Conservation (phyloP, 164 flowering plant species). For the Dillenia turbinata region DNA sequence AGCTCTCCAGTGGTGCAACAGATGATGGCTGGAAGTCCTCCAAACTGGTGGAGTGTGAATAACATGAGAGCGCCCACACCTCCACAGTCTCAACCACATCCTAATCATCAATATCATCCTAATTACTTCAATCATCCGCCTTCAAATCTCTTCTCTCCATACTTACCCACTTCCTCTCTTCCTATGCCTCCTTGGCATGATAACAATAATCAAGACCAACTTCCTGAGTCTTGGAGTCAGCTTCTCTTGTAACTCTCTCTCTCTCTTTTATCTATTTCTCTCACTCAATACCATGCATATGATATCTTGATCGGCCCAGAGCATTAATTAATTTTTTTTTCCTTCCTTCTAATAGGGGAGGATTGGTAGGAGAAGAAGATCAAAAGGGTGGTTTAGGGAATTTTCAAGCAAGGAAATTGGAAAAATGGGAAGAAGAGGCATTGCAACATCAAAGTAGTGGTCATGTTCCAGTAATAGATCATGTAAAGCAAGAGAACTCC, state of each 20-base stretch:
- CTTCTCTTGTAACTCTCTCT: slow-evolving; percentile 45
- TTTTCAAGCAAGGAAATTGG: slow-evolving; percentile 41
- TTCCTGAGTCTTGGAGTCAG: slow-evolving; percentile 89
- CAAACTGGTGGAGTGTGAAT: slow-evolving; percentile 63
- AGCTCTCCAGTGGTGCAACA: slow-evolving; percentile 59
- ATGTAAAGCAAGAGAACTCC: slow-evolving; percentile 57
- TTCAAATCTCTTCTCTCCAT: slow-evolving; percentile 24
- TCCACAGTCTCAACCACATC: slow-evolving; percentile 13
- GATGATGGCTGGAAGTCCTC: slow-evolving; percentile 67
- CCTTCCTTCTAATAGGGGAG: slow-evolving; percentile 38
- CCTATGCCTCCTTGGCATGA: slow-evolving; percentile 34
- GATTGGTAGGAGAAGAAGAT: slow-evolving; percentile 53
- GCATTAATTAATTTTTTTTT: background rate
- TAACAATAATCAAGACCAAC: slow-evolving; percentile 29
- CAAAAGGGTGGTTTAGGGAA: slow-evolving; percentile 25
- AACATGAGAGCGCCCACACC: slow-evolving; percentile 35
- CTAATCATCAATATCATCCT: slow-evolving; percentile 3
- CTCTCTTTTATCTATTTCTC: slow-evolving; percentile 19
- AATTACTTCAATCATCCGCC: slow-evolving; percentile 21
- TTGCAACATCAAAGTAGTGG: slow-evolving; percentile 17
- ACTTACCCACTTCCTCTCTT: slow-evolving; percentile 25
- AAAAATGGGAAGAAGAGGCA: slow-evolving; percentile 62
- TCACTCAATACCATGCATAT: background rate
- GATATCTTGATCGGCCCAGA: no score
- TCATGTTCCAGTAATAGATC: slow-evolving; percentile 15